These are phyloP conservation scores for Monosporascus cannonballus DNA, from an alignment of 2,329 filamentous ascomycete species.

Conservation along the genomic window DNA sequence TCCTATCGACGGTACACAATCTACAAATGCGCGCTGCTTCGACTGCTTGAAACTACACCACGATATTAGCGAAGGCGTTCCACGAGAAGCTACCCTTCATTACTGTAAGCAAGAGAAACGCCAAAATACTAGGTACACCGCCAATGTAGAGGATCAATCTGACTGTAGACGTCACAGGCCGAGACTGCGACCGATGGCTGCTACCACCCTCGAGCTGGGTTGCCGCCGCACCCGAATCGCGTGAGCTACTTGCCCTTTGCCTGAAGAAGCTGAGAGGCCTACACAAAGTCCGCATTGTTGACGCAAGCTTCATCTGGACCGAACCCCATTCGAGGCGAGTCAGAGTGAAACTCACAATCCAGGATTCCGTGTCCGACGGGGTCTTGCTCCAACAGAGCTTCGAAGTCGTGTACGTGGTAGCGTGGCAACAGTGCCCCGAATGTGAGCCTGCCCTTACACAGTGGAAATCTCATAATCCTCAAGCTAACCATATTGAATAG, in stretches of 20 bases:
- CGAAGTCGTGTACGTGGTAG: slow-evolving; percentile 87
- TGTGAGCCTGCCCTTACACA: slow-evolving; percentile 38
- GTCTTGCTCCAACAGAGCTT: slow-evolving; percentile 83
- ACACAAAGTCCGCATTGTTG: slow-evolving; percentile 87
- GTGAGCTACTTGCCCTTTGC: slow-evolving; percentile 88
- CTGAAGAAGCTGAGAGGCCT: slow-evolving; percentile 81
- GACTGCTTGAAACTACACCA: slow-evolving; percentile 93
- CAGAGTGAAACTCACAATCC: slow-evolving; percentile 93
- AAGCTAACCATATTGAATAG: background rate
- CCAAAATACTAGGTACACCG: background rate
- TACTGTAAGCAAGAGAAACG: slow-evolving; percentile 51
- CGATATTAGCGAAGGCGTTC: slow-evolving; percentile 88
- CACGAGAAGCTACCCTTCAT: slow-evolving; percentile 82
- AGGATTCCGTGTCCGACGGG: slow-evolving; percentile 59
- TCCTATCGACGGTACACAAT: slow-evolving; percentile 84
- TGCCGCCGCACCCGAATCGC: slow-evolving; percentile 75
- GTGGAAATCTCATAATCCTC: background rate
- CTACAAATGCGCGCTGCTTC: slow-evolving; percentile 84
- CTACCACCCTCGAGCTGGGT: slow-evolving; percentile 84
- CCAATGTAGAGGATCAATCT: background rate
- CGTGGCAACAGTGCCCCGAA: slow-evolving; percentile 89
- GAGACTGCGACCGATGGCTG: slow-evolving; percentile 91
- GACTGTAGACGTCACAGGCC: slow-evolving; percentile 23
- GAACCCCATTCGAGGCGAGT: slow-evolving; percentile 91
- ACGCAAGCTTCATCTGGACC: slow-evolving; percentile 96